Percentiles rank a stretch among this genome's conserved stretches.
Conservation (phyloP, 768 basidiomycete species). For the Butyriboletus loyo region DNA sequence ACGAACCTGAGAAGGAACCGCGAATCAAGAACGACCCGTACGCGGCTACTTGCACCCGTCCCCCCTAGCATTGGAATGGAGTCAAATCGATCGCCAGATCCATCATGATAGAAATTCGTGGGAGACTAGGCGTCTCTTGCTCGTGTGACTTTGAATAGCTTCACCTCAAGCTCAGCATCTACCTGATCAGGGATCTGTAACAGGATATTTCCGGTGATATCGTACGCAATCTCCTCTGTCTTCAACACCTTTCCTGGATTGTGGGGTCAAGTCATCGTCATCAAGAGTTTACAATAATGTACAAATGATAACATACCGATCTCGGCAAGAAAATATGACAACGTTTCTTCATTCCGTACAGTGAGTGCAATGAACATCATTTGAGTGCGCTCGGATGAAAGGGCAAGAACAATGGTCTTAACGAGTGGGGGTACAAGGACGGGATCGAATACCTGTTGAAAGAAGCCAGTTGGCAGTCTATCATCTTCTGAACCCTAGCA, state of each 20-base stretch:
- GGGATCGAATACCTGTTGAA: slow-evolving; percentile 64
- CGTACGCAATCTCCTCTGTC: slow-evolving; percentile 28
- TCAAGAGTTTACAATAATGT: not conserved
- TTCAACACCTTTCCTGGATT: slow-evolving; percentile 22
- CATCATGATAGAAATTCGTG: slow-evolving; percentile 1
- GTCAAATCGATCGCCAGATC: slow-evolving; percentile 16
- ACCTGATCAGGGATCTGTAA: slow-evolving; percentile 32
- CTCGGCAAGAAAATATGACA: slow-evolving; percentile 41
- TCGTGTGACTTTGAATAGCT: slow-evolving; percentile 43
- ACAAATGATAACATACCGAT: slow-evolving; percentile 24
- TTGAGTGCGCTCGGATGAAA: slow-evolving; percentile 20
- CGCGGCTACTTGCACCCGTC: not conserved
- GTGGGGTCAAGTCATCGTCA: not conserved
- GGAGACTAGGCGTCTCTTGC: not conserved
- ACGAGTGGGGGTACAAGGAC: slow-evolving; percentile 56
- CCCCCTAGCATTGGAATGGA: slow-evolving; percentile 1
- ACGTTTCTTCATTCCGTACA: slow-evolving; percentile 54
- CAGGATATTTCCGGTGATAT: slow-evolving; percentile 12
- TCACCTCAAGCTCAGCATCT: slow-evolving; percentile 38
- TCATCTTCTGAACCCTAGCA: not conserved
- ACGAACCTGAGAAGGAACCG: slow-evolving; percentile 6
- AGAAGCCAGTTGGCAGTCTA: not conserved
- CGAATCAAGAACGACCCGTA: slow-evolving; percentile 8
- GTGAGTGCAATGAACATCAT: slow-evolving; percentile 39
- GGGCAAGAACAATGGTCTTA: slow-evolving; percentile 38